A percentile compares a stretch with the other conserved stretches of the same genome.
Evolutionary conservation across 371 early-diverging fungal genomes (phyloP).

Genomic region (Saksenaea vasiformis): DNA sequence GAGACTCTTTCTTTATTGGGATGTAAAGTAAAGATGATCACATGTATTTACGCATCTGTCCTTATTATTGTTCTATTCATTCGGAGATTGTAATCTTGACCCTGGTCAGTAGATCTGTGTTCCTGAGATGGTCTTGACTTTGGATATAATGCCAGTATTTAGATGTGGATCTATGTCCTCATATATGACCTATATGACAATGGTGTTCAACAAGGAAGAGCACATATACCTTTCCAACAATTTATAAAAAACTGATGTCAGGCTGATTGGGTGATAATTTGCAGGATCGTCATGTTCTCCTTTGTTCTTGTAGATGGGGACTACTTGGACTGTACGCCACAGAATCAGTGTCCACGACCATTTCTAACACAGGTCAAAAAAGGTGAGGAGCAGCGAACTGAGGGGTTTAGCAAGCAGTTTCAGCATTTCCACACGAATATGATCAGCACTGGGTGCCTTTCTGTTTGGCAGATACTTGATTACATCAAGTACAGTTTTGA

Average conservation of each 20-base stretch:
- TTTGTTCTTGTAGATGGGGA: slow-evolving; percentile 28
- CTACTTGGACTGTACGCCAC: slow-evolving; percentile 27
- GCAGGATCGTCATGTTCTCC: not conserved
- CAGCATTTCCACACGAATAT: slow-evolving; percentile 28
- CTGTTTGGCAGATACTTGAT: slow-evolving; percentile 1
- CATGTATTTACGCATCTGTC: no score
- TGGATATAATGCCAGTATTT: no score
- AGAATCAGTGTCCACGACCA: slow-evolving; percentile 18
- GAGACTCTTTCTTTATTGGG: no score
- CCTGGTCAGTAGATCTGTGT: no score
- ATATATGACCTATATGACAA: no score
- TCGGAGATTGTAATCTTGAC: no score
- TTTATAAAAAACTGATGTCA: slow-evolving; percentile 4
- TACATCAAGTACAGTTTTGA: not conserved
- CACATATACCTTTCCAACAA: not conserved
- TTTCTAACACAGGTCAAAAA: slow-evolving; percentile 22
- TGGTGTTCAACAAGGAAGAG: no score
- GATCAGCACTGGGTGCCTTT: slow-evolving; percentile 27
- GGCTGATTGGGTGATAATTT: not conserved
- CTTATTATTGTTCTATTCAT: no score
- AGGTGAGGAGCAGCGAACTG: not conserved
- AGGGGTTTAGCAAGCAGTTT: slow-evolving; percentile 6
- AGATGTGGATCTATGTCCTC: no score
- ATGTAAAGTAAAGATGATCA: no score
- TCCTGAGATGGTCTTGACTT: no score